Percentiles rank a stretch among this genome's conserved stretches.
Evolutionary conservation across 257 asterid genomes (phyloP).

Genomic region (Capsicum pubescens): DNA sequence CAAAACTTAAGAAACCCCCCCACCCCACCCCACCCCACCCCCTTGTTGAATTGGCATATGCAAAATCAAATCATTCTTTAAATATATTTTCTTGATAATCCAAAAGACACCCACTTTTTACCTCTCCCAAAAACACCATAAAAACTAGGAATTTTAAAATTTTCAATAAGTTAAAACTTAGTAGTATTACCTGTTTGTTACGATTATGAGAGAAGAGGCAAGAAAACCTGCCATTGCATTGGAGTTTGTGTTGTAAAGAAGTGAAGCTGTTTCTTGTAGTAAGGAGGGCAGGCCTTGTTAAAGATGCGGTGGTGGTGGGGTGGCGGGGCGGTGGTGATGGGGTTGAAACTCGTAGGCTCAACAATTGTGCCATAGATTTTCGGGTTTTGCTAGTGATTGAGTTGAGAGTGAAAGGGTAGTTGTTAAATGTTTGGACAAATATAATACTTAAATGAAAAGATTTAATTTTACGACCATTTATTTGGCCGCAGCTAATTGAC

Average conservation of each 20-base stretch:
- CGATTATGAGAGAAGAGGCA: slow-evolving; percentile 80
- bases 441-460: too few relatives aligned
- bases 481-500: too few relatives aligned
- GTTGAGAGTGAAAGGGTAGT: not conserved
- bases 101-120: not conserved
- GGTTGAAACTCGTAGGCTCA: slow-evolving; percentile 47
- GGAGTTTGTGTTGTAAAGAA: slow-evolving; percentile 47
- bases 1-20: not conserved
- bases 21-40: too few relatives aligned
- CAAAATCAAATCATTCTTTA: too few relatives aligned
- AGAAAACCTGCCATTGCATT: slow-evolving; percentile 55
- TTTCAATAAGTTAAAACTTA: not conserved
- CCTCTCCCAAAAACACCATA: not conserved
- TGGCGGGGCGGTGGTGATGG: slow-evolving; percentile 38
- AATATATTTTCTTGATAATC: not conserved
- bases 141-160: not conserved
- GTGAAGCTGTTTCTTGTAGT: slow-evolving; percentile 41
- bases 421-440: not conserved
- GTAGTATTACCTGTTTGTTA: slow-evolving; percentile 55
- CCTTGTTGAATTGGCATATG: too few relatives aligned
- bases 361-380: slow-evolving; percentile 63
- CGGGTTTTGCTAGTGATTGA: not conserved
- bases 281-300: slow-evolving; percentile 29
- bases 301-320: slow-evolving; percentile 29
- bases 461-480: too few relatives aligned